A percentile compares a stretch with the other conserved stretches of the same genome.
phyloP scores from a whole-genome alignment of 768 basidiomycete genomes.

The Hebeloma cylindrosporum region DNA sequence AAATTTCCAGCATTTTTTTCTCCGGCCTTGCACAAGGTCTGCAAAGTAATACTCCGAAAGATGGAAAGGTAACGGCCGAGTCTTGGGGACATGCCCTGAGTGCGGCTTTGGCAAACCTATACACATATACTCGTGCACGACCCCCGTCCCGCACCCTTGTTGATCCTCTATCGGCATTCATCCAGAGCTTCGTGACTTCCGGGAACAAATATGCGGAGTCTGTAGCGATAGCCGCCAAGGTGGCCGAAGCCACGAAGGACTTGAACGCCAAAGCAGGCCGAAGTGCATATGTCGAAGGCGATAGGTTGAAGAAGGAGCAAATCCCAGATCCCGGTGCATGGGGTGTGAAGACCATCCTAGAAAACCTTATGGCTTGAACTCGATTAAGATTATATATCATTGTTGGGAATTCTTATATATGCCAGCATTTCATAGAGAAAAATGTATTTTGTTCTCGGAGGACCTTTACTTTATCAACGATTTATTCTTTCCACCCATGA shows the following conservation, averaged over 20 bases:
- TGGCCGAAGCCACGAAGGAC: constrained; percentile 73
- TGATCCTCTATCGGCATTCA: constrained; percentile 86
- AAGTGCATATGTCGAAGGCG: constrained; percentile 82
- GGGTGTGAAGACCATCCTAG: constrained; percentile 78
- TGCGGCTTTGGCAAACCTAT: constrained; percentile 60
- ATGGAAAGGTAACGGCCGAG: constrained; percentile 42
- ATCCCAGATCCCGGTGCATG: constrained; percentile 90
- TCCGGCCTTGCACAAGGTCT: constrained; percentile 80
- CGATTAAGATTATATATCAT: neutral
- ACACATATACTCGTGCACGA: constrained; percentile 85
- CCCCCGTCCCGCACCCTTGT: constrained; percentile 89
- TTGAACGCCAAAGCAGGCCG: constrained; percentile 84
- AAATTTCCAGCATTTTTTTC: constrained; percentile 77
- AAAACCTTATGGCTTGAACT: constrained; percentile 40
- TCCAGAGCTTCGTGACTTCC: constrained; percentile 40
- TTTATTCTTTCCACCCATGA: neutral
- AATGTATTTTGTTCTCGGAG: no score
- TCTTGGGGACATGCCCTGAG: constrained; percentile 63
- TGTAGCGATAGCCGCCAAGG: constrained; percentile 57
- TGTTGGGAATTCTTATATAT: neutral
- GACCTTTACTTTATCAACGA: neutral
- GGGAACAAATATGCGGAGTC: constrained; percentile 35
- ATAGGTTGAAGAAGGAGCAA: constrained; percentile 56
- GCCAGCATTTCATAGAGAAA: no score
- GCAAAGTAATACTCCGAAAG: constrained; percentile 35